Evolutionary conservation across 2,329 filamentous ascomycete genomes (phyloP).

Genomic region (Chaetomiaceae sp.): DNA sequence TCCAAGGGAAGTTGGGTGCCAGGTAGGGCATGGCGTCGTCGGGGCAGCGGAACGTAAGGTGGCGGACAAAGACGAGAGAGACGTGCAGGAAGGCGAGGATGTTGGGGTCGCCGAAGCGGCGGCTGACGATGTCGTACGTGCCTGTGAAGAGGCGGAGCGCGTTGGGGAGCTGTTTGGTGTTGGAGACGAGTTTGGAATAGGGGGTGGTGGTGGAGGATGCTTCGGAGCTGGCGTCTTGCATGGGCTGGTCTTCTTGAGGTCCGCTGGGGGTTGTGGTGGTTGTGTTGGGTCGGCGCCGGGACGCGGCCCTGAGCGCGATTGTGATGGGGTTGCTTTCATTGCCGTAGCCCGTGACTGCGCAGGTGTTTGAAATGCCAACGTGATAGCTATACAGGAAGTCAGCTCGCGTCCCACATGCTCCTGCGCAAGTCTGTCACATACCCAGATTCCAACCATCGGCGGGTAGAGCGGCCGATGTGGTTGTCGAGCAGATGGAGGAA

Average conservation of each 20-base stretch:
- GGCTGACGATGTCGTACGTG: constrained; percentile 45
- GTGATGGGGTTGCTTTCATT: constrained; percentile 43
- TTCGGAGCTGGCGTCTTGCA: constrained; percentile 11
- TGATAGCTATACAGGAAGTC: constrained; percentile 35
- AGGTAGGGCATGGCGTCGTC: constrained; percentile 40
- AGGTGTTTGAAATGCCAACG: constrained; percentile 53
- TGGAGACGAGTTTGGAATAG: constrained; percentile 12
- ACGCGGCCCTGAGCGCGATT: constrained; percentile 37
- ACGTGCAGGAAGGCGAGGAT: constrained; percentile 60
- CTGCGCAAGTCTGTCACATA: constrained; percentile 10
- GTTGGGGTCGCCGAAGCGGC: constrained; percentile 51
- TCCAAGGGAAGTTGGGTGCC: constrained; percentile 39
- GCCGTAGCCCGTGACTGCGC: constrained; percentile 50
- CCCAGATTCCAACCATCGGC: constrained; percentile 49
- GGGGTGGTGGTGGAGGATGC: background rate
- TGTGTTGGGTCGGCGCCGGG: constrained; percentile 13
- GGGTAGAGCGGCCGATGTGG: constrained; percentile 49
- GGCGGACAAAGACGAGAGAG: constrained; percentile 53
- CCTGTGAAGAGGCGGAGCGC: constrained; percentile 36
- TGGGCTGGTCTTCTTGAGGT: constrained; percentile 22
- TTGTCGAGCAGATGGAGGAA: constrained; percentile 52
- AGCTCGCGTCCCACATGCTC: background rate
- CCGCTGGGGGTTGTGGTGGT: too few species aligned
- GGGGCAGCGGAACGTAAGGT: constrained; percentile 39
- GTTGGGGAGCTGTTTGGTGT: constrained; percentile 25